Base-by-base conservation (phyloP, 225 moss, liverwort and hornwort genomes). In the Bryoerythrophyllum caledonicum region DNA sequence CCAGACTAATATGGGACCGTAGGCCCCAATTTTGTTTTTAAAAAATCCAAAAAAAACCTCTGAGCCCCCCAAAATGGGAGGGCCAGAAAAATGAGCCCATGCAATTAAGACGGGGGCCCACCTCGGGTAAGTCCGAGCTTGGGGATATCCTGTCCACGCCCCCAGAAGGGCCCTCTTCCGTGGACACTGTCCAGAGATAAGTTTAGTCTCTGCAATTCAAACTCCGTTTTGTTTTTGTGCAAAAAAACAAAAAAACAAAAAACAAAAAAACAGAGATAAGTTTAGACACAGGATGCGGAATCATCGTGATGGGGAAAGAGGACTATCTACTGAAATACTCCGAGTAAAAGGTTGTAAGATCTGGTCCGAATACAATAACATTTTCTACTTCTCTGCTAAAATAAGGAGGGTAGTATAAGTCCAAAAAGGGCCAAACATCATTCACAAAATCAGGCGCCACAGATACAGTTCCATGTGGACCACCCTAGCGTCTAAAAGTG, bases 371-470 rank as follows among this genome's bases (percentile, higher is more conserved):
- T 83, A 75, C 62, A 49, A 80, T 81, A 75, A 68, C 32, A 82
- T 69, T 79, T 44, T 23, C 58, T 73, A 77, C 74, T 80, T 65
- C 46, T 64, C 82, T 74, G 77, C 74, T 73, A 72, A 53, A 57
- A 72, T 66, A 73, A 76, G 77, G 79, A 77, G 76, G 84, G 79
- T 79, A 68, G 56, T 66, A 82, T 27, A 79, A 82, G 70, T 80
- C 82, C 74, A 83, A 73, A 78, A 78, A 73, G 81, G 78, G 81
- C 81, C 71, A 67, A 55, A 80, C n/a, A n/a, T 74, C 83, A 72
- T 84, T 79, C 71, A 79, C 67, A 87, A 80, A 77, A 77, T 72
- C 57, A 71, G 79, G 76, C 27, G 34, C 49, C 56, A 67, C 70
- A 79, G 65, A 62, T 63, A 76, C 26, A 77, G 23, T 32, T 72